Evolutionary conservation across 805 yeast species (phyloP).

Genomic region (Saturnispora kantuleensis): DNA sequence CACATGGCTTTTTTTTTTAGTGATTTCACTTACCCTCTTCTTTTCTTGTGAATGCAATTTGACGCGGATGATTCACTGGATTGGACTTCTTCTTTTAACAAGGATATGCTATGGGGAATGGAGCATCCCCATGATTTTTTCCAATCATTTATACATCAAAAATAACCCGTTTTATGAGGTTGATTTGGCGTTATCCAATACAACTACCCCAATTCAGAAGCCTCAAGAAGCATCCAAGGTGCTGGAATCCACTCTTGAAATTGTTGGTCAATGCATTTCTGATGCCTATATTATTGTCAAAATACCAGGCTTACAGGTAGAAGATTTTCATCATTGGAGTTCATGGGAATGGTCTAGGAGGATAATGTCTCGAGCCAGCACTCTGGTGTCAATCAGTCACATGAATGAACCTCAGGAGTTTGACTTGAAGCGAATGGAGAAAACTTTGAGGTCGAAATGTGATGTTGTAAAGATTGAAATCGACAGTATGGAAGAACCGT

Average conservation of each 20-base stretch:
- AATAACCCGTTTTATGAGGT: constrained; percentile 6
- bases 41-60: not conserved
- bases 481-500: constrained; percentile 31
- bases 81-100: not conserved
- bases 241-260: constrained; percentile 3
- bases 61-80: not conserved
- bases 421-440: constrained; percentile 3
- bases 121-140: constrained; percentile 6
- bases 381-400: constrained; percentile 50
- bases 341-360: constrained; percentile 41
- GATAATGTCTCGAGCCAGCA: constrained; percentile 47
- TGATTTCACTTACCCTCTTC: no score
- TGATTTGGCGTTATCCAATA: constrained; percentile 1
- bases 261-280: constrained; percentile 34
- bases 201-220: constrained; percentile 5
- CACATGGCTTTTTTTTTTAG: no score
- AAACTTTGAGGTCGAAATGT: constrained; percentile 23
- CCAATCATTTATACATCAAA: constrained; percentile 2
- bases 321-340: constrained; percentile 35
- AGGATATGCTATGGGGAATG: not conserved
- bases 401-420: constrained; percentile 25
- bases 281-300: constrained; percentile 48
- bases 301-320: constrained; percentile 41
- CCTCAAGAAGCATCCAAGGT: not conserved
- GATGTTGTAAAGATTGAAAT: constrained; percentile 36